Conservation (phyloP, 2,329 filamentous ascomycete species). For the Colletotrichum orbiculare region DNA sequence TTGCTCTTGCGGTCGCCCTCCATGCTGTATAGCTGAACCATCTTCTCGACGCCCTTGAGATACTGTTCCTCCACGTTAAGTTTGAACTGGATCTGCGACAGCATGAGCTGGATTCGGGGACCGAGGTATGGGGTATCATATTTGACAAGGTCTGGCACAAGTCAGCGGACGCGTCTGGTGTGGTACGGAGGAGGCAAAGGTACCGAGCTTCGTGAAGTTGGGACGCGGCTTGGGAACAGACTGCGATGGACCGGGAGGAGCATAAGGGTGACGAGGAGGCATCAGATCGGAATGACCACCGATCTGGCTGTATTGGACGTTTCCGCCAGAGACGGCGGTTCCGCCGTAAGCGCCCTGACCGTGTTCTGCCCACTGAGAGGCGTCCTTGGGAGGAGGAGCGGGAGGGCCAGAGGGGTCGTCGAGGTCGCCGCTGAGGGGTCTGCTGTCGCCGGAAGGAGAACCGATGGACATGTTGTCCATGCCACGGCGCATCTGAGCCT, state of each 20-base stretch:
- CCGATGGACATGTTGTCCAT: conserved; percentile 75
- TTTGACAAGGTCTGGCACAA: conserved; percentile 88
- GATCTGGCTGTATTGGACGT: conserved; percentile 64
- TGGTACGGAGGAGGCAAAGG: conserved; percentile 43
- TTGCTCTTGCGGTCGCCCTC: conserved; percentile 97
- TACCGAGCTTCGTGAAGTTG: conserved; percentile 97
- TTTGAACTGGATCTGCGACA: conserved; percentile 98
- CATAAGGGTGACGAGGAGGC: conserved; percentile 84
- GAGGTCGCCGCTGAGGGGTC: conserved; percentile 59
- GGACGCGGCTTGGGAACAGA: conserved; percentile 79
- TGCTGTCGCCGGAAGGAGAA: conserved; percentile 53
- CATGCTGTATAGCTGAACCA: conserved; percentile 97
- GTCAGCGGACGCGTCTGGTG: conserved; percentile 11
- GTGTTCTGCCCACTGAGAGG: conserved; percentile 44
- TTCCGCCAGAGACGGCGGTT: conserved; percentile 73
- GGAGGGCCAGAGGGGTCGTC: conserved; percentile 62
- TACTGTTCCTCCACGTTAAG: conserved; percentile 99
- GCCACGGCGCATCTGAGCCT: conserved; percentile 84
- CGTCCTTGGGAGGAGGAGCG: conserved; percentile 80
- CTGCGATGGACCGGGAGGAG: conserved; percentile 75
- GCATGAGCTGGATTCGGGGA: conserved; percentile 97
- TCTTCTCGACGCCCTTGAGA: conserved; percentile 98
- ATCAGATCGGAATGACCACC: conserved; percentile 78
- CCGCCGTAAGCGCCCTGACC: conserved; percentile 43
- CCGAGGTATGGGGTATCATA: conserved; percentile 96